Base-by-base conservation (phyloP, 129 eudicot genomes). In the Centella asiatica region DNA sequence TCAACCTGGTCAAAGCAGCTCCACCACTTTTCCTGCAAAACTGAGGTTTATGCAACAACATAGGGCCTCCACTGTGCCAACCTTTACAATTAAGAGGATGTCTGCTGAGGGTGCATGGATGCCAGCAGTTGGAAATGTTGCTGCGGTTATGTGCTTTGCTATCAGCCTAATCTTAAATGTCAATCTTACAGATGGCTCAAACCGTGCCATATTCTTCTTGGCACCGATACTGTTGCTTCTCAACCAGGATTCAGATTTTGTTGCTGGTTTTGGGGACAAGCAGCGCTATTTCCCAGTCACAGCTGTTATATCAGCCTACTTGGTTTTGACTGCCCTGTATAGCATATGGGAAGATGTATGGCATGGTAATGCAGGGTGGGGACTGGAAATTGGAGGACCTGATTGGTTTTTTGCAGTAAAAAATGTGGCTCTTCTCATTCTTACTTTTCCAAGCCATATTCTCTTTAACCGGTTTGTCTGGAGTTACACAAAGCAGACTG, bases 21-120 rank as follows among this genome's bases (percentile, higher is more conserved):
- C 77, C 8, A 86, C 88, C 22, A 49, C 60, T 62, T 80, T 74
- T 44, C 89, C 88, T 20, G 83, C 88, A 10, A 93, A 83, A 57
- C 44, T 74, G 77, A 80, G 99, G 74, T 93, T 87, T 72, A 80
- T 80, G 95, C 89, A 93, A 72, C 95, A 93, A 42, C 88, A 89
- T 14, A 75, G 95, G 68, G 96, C 88, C 44, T 85, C 95, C 14
- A 74, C 95, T 0, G 89, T 80, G 67, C 79, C 95, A 4, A 66
- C 81, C 36, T 93, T 93, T 42, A 87, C 92, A 5, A 87, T 87
- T 18, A 93, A 87, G 68, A 67, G 83, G 45, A 93, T 93, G 75
- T 84, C 99, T 34, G 95, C 89, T 6, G 99, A 93, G 69, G 96
- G 99, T 26, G 96, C 99, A 5, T 93, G 99, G 99, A 93, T 93